phyloP scores from a whole-genome alignment of 768 basidiomycete species.

The Russula sp. region DNA sequence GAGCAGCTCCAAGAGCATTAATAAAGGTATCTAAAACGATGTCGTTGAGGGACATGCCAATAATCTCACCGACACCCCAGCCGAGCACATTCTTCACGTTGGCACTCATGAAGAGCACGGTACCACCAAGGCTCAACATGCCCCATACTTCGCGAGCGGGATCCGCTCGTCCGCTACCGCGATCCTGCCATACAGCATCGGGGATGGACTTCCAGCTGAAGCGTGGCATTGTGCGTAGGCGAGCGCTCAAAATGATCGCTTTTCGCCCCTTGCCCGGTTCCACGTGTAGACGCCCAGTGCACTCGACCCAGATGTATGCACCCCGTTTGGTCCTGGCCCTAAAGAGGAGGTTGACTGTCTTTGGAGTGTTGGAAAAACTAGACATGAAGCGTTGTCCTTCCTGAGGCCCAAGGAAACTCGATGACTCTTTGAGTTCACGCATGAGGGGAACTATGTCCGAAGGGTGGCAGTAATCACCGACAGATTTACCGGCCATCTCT shows the following conservation, averaged over 20 bases:
- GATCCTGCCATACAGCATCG: constrained; percentile 34
- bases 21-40: constrained; percentile 35
- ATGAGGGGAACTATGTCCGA: constrained; percentile 88
- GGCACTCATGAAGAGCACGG: constrained; percentile 50
- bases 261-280: constrained; percentile 95
- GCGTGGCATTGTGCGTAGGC: constrained; percentile 63
- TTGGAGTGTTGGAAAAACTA: constrained; percentile 37
- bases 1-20: constrained; percentile 28
- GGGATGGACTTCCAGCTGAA: constrained; percentile 60
- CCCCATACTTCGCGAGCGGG: constrained; percentile 53
- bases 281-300: constrained; percentile 80
- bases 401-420: constrained; percentile 31
- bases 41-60: constrained; percentile 47
- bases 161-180: constrained; percentile 30
- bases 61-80: constrained; percentile 52
- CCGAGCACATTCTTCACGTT: constrained; percentile 64
- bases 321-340: constrained; percentile 67
- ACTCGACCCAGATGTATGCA: constrained; percentile 85
- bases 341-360: constrained; percentile 80
- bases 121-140: constrained; percentile 44
- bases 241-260: constrained; percentile 86
- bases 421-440: constrained; percentile 84
- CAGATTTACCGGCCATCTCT: constrained; percentile 74
- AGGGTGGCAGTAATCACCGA: constrained; percentile 83
- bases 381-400: constrained; percentile 27